Evolutionary conservation across 1,284 basidiomycete genomes (phyloP).

Genomic region (Ganoderma meredithae): DNA sequence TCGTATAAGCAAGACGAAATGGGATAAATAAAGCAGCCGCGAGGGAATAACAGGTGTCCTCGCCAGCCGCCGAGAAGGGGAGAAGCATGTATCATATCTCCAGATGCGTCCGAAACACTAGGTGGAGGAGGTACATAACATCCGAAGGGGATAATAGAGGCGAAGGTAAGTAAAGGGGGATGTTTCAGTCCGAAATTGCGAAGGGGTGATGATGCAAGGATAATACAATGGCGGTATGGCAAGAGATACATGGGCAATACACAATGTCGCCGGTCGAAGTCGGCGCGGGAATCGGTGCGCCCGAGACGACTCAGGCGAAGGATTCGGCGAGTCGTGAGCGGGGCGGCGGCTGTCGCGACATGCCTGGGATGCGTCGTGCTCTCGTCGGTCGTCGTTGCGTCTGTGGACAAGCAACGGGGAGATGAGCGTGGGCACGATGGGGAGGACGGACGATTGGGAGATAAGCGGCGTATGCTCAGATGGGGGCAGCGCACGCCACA

Average conservation of each 20-base stretch:
- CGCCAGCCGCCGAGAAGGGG: not conserved
- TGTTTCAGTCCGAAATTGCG: slow-evolving; percentile 1
- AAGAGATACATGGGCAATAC: slow-evolving; percentile 32
- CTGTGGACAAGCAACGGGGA: slow-evolving; percentile 21
- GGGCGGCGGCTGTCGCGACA: slow-evolving; percentile 34
- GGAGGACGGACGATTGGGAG: slow-evolving; percentile 26
- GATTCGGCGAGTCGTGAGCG: slow-evolving; percentile 40
- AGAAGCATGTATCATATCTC: not conserved
- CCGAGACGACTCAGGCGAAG: slow-evolving; percentile 21
- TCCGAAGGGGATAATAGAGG: slow-evolving; percentile 6
- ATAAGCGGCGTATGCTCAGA: not conserved
- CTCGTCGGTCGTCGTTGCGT: slow-evolving; percentile 40
- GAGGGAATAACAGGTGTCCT: slow-evolving; percentile 8
- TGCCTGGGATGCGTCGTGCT: slow-evolving; percentile 38
- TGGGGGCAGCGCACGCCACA: not conserved
- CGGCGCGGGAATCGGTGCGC: not conserved
- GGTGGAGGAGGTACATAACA: slow-evolving; percentile 8
- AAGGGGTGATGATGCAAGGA: slow-evolving; percentile 8
- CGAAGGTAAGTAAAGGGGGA: slow-evolving; percentile 1
- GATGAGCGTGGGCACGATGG: slow-evolving; percentile 2
- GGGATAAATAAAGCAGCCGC: slow-evolving; percentile 14
- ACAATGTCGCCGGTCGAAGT: slow-evolving; percentile 14
- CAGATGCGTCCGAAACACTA: slow-evolving; percentile 9
- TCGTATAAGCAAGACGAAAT: slow-evolving; percentile 16
- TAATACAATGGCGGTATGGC: slow-evolving; percentile 29